Conservation (phyloP, 2,329 filamentous ascomycete genomes). For the Xylaria sp. region DNA sequence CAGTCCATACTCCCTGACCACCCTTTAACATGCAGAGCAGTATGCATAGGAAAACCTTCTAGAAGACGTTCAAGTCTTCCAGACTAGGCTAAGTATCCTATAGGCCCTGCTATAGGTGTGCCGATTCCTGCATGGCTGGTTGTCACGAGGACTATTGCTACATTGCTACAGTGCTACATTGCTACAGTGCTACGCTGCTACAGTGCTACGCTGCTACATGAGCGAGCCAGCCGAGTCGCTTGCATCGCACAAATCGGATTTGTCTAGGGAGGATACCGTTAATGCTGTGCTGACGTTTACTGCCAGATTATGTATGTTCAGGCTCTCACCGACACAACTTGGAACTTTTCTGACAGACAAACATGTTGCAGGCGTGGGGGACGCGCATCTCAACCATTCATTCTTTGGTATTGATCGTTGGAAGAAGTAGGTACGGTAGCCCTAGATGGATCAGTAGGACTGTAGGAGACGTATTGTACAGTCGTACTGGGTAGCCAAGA, state of each 20-base stretch:
- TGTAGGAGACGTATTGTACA: not conserved
- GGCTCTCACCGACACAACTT: conserved; percentile 3
- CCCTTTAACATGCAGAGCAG: conserved; percentile 1
- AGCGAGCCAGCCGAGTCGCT: conserved; percentile 20
- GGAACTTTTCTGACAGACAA: not conserved
- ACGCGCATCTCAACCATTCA: not conserved
- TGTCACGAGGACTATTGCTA: conserved; percentile 28
- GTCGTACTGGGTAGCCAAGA: not conserved
- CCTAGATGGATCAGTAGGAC: not conserved
- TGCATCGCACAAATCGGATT: conserved; percentile 33
- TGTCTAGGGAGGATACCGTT: conserved; percentile 9
- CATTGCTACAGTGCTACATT: not conserved
- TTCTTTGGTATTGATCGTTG: not conserved
- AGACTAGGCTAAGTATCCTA: not conserved
- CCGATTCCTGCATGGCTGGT: conserved; percentile 17
- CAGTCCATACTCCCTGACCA: not conserved
- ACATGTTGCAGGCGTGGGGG: conserved; percentile 3
- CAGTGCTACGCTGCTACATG: not conserved
- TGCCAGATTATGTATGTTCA: conserved; percentile 18
- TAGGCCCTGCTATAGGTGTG: conserved; percentile 2
- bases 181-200: conserved; percentile 7
- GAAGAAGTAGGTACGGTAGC: not conserved
- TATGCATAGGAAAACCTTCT: conserved; percentile 31
- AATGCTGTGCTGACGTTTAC: conserved; percentile 22
- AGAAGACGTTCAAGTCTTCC: conserved; percentile 26